Evolutionary conservation across 2,329 filamentous ascomycete species (phyloP), one percentile per base, ranked within the genome.

Genomic region (Ophiostoma pallidulum): DNA sequence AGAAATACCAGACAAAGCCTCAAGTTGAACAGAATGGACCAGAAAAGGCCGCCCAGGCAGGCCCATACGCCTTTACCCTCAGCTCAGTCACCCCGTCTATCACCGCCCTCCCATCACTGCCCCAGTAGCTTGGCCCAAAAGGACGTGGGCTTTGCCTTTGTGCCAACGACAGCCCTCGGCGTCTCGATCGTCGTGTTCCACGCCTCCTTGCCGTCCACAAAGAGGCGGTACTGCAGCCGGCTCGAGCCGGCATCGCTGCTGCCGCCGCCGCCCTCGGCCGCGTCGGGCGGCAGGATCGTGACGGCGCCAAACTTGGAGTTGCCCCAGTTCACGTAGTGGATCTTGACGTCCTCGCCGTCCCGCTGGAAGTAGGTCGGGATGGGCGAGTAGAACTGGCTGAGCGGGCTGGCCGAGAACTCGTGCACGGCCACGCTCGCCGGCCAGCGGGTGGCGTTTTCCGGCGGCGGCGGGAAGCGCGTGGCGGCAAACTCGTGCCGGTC

Each of bases 401-500:
- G 63, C 0, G 92, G 92, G 47, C 86, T 92, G 1, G 85, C 89
- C 20, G 86, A 92, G 64, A 96, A 97, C 63, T 98, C 92, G 58
- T 94, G 84, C 0, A 94, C 85, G 0, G 82, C 74, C 2, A 79
- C 76, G 36, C 66, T 73, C 41, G 78, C 67, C 0, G 78, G 72
- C 82, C 82, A 87, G 45, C 64, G 76, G 41, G 78, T 77, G 1
- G 38, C 42, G 47, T 68, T 73, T 45, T 56, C 70, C 52, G 72
- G 70, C 52, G 72, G 78, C n/a, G 75, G 80, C 14, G 73, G 83
- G 66, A 84, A 84, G 41, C 82, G 80, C 0, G 91, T 97, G 0
- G 91, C 90, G 2, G 86, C 92, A 63, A 97, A 97, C 64, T 98
- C 92, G 61, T 98, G 92, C n/a, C 92, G 75, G 60, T 98, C 92